Evolutionary conservation across 257 asterid genomes (phyloP), one percentile per base, ranked within the genome.

Genomic region (Nicotiana undulata): DNA sequence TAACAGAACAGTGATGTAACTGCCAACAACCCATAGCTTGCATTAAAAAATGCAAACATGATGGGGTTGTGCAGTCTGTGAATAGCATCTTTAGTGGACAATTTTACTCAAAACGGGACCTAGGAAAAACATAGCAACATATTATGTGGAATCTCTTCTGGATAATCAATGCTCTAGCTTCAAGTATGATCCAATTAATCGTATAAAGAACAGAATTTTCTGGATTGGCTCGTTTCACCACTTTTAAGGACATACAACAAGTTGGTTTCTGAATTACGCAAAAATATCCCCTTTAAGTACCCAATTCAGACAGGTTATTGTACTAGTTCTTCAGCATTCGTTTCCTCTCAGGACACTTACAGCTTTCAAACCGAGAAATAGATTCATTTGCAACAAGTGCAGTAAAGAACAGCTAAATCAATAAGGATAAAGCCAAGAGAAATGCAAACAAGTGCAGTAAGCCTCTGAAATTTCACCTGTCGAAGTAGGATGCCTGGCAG

Each of bases 391-490:
- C 49, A n/a, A n/a, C n/a, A n/a, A n/a, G n/a, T n/a, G n/a, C n/a
- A n/a, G n/a, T n/a, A 40, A 40, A 40, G 49, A 40, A 40, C 49
- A 40, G 49, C 49, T 40, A 9, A 9, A 40, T 40, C 49, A 40
- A 40, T 40, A 40, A 40, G 2, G 46, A 40, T 40, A 40, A 66
- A 66, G 75, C 75, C 53, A 66, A 9, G 29, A 34, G 49, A 9
- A 40, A 65, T 65, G 52, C 16, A 65, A 32, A 65, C 13, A 65
- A 24, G 16, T 18, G 18, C 29, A 9, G 49, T 79, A 79, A 46
- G 31, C 29, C 29, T 34, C 9, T 24, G 8, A 40, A 12, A 68
- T 7, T 81, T 75, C 65, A 85, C 87, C 83, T 85, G 83, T 52
- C 1, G 31, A 32, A 64, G 63, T 32, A 44, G 82, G 52, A 51